Conservation (phyloP, 1,284 basidiomycete genomes). For the Sanghuangporus baumii region DNA sequence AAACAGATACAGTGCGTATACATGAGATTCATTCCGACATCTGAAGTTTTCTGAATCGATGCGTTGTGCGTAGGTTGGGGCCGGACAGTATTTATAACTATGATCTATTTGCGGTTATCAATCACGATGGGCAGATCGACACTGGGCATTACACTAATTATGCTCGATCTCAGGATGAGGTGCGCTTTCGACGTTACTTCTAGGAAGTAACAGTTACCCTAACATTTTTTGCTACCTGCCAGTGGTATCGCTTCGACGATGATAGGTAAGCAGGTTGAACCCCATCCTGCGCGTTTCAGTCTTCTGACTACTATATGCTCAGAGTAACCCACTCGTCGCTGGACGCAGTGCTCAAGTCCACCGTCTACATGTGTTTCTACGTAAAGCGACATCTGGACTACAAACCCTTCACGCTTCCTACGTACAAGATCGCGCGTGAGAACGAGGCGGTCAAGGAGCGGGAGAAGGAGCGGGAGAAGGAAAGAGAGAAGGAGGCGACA, state of each 20-base stretch:
- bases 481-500: conserved; percentile 48
- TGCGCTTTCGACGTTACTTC: conserved; percentile 29
- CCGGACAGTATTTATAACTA: conserved; percentile 80
- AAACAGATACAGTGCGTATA: conserved; percentile 26
- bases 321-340: conserved; percentile 72
- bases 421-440: conserved; percentile 66
- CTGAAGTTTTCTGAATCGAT: neutral
- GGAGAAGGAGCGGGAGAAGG: conserved; percentile 53
- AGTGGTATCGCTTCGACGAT: conserved; percentile 96
- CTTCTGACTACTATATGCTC: neutral
- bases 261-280: conserved; percentile 61
- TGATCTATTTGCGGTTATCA: conserved; percentile 90
- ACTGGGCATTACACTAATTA: conserved; percentile 93
- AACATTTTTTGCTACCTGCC: conserved; percentile 23
- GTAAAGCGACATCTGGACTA: conserved; percentile 84
- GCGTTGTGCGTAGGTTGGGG: conserved; percentile 30
- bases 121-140: conserved; percentile 92
- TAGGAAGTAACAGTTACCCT: neutral
- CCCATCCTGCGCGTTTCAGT: neutral
- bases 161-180: conserved; percentile 71
- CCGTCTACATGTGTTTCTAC: conserved; percentile 91
- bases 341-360: conserved; percentile 59
- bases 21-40: neutral
- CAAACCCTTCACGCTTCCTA: conserved; percentile 58
- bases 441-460: conserved; percentile 62